A percentile compares a stretch with the other conserved stretches of the same genome.
Evolutionary conservation across 2,329 filamentous ascomycete genomes (phyloP).

Genomic region (Endocalyx cinctus): DNA sequence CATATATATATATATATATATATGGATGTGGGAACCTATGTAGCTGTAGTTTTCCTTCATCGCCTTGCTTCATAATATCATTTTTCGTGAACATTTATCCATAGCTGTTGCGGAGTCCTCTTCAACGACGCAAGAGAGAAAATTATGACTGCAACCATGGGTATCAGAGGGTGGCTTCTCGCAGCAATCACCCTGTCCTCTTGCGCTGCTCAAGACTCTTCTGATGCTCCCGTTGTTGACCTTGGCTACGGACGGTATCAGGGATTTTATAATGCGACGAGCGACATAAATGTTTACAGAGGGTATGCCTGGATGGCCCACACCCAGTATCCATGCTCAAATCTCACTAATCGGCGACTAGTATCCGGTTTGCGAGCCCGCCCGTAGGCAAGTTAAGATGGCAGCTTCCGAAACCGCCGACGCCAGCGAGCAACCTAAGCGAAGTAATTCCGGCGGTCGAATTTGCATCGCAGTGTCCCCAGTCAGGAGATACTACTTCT

Average conservation of each 20-base stretch:
- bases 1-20: too few relatives aligned
- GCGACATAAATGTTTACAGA: background rate
- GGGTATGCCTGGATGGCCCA: background rate
- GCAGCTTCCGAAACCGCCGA: constrained; percentile 35
- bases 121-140: too few relatives aligned
- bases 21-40: too few relatives aligned
- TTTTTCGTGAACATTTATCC: too few relatives aligned
- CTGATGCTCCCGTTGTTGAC: background rate
- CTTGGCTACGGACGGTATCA: background rate
- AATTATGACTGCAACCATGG: too few relatives aligned
- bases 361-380: constrained; percentile 41
- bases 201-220: too few relatives aligned
- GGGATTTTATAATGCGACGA: background rate
- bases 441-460: constrained; percentile 25
- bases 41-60: too few relatives aligned
- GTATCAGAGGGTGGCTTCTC: too few relatives aligned
- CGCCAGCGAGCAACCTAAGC: constrained; percentile 23
- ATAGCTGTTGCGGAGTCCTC: too few relatives aligned
- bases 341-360: constrained; percentile 20
- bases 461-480: constrained; percentile 30
- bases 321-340: too few relatives aligned
- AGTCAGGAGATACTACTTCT: constrained; percentile 13
- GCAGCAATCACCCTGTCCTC: too few relatives aligned
- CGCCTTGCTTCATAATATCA: too few relatives aligned
- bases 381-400: constrained; percentile 39